Conservation (phyloP, 2,329 filamentous ascomycete species). For the Penicillium sclerotigenum region DNA sequence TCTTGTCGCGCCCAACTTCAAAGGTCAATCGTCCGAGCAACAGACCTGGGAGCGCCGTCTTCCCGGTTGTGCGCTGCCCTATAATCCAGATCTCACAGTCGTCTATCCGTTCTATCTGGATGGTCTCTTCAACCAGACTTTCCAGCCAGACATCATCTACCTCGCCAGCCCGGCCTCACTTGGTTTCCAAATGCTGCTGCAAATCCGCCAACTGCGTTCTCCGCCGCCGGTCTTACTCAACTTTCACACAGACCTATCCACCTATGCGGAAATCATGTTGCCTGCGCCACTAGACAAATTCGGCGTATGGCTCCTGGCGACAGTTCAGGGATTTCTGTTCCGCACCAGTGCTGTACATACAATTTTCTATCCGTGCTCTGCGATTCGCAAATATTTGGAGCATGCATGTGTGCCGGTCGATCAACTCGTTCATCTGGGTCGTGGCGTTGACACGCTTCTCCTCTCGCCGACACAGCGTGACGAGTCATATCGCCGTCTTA, state of each 20-base stretch:
- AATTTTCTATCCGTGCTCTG: constrained; percentile 66
- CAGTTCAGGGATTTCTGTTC: constrained; percentile 66
- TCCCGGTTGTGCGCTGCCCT: constrained; percentile 64
- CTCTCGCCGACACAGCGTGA: constrained; percentile 58
- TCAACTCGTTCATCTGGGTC: constrained; percentile 60
- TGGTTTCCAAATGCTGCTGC: constrained; percentile 69
- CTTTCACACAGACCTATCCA: constrained; percentile 45
- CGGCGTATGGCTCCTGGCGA: constrained; percentile 60
- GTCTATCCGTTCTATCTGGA: constrained; percentile 67
- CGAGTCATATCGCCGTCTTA: constrained; percentile 50
- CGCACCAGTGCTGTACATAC: constrained; percentile 59
- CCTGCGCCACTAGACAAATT: constrained; percentile 59
- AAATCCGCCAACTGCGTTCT: constrained; percentile 58
- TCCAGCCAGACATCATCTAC: constrained; percentile 67
- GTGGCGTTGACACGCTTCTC: constrained; percentile 62
- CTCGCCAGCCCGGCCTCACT: constrained; percentile 66
- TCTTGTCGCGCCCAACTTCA: constrained; percentile 57
- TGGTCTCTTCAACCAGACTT: constrained; percentile 58
- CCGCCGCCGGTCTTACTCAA: constrained; percentile 18
- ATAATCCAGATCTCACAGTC: constrained; percentile 68
- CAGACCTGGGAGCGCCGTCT: constrained; percentile 55
- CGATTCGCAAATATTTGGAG: constrained; percentile 60
- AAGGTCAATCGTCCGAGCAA: neutral
- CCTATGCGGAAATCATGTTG: constrained; percentile 68
- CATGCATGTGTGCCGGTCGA: constrained; percentile 53